Evolutionary conservation across 1,284 basidiomycete genomes (phyloP).

Genomic region (Sanghuangporus sanghuang): DNA sequence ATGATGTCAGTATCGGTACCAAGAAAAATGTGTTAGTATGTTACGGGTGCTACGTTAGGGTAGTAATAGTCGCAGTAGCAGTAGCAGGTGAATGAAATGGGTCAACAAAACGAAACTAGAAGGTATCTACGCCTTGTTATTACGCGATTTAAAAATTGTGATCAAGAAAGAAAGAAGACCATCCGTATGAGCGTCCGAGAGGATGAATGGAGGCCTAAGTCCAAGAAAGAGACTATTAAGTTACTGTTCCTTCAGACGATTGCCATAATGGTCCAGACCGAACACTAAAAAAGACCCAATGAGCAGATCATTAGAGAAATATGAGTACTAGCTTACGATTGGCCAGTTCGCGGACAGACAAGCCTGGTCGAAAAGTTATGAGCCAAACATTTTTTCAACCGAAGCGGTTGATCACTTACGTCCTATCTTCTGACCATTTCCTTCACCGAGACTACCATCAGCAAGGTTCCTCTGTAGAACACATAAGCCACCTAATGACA

Average conservation of each 20-base stretch:
- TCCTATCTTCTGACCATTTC: constrained; percentile 48
- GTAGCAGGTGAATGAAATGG: no score
- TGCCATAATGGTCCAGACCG: constrained; percentile 41
- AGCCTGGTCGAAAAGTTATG: constrained; percentile 25
- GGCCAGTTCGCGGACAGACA: constrained; percentile 41
- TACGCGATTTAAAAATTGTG: no score
- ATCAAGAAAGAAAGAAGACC: neutral
- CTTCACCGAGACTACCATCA: constrained; percentile 57
- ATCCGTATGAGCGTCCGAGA: neutral
- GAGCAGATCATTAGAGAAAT: neutral
- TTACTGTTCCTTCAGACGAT: constrained; percentile 17
- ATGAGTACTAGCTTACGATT: constrained; percentile 31
- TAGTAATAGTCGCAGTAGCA: no score
- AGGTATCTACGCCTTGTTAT: no score
- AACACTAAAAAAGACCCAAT: constrained; percentile 30
- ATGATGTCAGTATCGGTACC: no score
- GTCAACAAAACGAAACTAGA: no score
- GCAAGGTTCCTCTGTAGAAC: constrained; percentile 38
- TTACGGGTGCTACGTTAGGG: no score
- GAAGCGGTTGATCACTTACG: constrained; percentile 34
- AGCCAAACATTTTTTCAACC: neutral
- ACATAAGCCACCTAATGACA: neutral
- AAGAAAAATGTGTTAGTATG: no score
- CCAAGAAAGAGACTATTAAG: neutral
- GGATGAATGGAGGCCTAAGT: neutral